Conservation (phyloP, 1,284 basidiomycete genomes). For the Trichosporon sp. region DNA sequence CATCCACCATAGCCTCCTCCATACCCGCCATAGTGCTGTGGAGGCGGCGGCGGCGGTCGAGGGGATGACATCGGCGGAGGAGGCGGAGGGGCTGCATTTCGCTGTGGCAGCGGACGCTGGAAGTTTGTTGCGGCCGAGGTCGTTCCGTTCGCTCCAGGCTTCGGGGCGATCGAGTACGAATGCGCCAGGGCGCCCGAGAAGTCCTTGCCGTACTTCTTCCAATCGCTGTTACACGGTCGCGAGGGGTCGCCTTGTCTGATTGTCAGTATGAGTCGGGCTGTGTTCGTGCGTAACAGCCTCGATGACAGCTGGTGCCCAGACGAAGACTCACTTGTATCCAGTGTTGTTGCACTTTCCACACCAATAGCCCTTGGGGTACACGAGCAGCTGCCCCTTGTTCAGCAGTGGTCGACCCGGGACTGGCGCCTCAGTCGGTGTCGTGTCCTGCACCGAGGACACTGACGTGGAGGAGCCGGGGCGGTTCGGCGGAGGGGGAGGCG, state of each 20-base stretch:
- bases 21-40: conserved; percentile 1
- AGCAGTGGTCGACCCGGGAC: conserved; percentile 43
- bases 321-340: conserved; percentile 35
- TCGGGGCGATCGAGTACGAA: conserved; percentile 29
- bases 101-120: conserved; percentile 35
- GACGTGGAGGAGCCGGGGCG: neutral
- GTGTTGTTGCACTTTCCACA: conserved; percentile 46
- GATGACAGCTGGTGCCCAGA: too few species aligned
- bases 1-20: neutral
- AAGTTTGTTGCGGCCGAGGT: conserved; percentile 34
- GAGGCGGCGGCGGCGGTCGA: neutral
- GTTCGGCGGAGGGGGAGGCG: conserved; percentile 9
- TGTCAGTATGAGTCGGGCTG: neutral
- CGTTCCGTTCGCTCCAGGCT: conserved; percentile 23
- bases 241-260: conserved; percentile 29
- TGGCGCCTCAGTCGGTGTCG: conserved; percentile 37
- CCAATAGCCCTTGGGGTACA: conserved; percentile 39
- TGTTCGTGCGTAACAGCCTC: too few species aligned
- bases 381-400: conserved; percentile 36
- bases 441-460: too few species aligned
- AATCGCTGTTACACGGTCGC: conserved; percentile 36
- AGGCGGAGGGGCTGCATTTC: too few species aligned
- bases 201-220: conserved; percentile 44
- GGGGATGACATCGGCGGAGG: too few species aligned
- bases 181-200: conserved; percentile 41